Evolutionary conservation across 176 grass and related monocot genomes (phyloP), one percentile per base, ranked within the genome.

Genomic region (Puya raimondii): DNA sequence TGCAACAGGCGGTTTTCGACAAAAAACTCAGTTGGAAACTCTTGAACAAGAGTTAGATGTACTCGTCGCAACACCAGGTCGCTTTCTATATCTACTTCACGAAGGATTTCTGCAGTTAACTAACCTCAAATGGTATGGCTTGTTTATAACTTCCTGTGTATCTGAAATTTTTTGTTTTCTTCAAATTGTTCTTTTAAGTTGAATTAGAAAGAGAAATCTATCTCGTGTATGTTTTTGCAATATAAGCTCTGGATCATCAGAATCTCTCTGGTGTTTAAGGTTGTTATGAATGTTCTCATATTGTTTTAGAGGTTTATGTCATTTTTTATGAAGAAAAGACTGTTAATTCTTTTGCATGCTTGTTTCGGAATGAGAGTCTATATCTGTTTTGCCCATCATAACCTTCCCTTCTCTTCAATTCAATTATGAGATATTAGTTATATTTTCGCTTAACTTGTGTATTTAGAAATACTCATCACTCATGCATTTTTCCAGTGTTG

Each of bases 31-130:
- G 75, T 75, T 96, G 49, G 88, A 96, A 49, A 85, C 69, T 68
- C 88, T 96, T 69, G 71, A 96, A 49, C 85, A 92, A 85, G 88
- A 91, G 70, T 76, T 89, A 22, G 93, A 96, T 71, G 86, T 96
- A 21, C 84, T 96, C 57, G 83, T 96, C 73, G 93, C 86, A 66
- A 92, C 93, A 53, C 86, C 93, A 47, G 93, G 93, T 4, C 86
- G 93, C 23, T 96, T 92, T 72, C 67, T 96, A 70, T 92, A 92
- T 78, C 64, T 92, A 15, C 82, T 89, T 74, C 84, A 92, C 63
- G 85, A 90, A 84, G 79, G 93, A 57, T 87, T 87, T 79, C 78
- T 96, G 50, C 83, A 89, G 51, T 49, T 96, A 65, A 73, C 75
- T 63, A 88, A 83, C 73, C 93, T 96, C 75, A 84, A 83, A 89